Conservation (phyloP, 495 filamentous ascomycete species). For the Penicillium alfredii region DNA sequence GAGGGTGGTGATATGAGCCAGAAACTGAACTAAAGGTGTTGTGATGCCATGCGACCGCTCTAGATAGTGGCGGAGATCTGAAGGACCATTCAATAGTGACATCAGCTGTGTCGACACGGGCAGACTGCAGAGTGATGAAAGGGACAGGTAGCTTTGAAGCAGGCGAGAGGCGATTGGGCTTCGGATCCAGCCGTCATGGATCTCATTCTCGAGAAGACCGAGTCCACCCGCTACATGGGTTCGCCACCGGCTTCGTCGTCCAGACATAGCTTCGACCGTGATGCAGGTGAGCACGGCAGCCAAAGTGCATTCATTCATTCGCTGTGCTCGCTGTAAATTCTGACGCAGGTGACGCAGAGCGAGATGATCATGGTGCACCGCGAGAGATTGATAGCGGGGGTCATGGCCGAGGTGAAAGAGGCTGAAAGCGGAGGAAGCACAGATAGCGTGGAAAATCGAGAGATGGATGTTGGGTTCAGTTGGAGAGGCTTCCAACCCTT, state of each 20-base stretch:
- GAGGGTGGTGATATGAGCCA: conserved; percentile 16
- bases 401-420: conserved; percentile 19
- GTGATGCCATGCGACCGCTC: conserved; percentile 24
- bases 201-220: conserved; percentile 19
- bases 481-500: conserved; percentile 12
- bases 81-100: conserved; percentile 16
- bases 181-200: conserved; percentile 17
- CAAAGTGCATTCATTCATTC: conserved; percentile 17
- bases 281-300: conserved; percentile 22
- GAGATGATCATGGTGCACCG: conserved; percentile 21
- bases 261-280: conserved; percentile 25
- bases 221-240: conserved; percentile 23
- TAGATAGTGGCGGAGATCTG: conserved; percentile 16
- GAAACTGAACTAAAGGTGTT: conserved; percentile 13
- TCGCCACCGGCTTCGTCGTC: conserved; percentile 22
- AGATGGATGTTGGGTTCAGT: conserved; percentile 18
- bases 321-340: conserved; percentile 12
- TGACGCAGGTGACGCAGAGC: conserved; percentile 18
- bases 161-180: conserved; percentile 15
- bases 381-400: conserved; percentile 20
- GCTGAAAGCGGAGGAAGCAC: conserved; percentile 28
- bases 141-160: conserved; percentile 22
- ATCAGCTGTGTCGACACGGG: conserved; percentile 16
- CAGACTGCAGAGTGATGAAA: conserved; percentile 24
- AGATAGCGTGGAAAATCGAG: conserved; percentile 27